Evolutionary conservation across 495 filamentous ascomycete genomes (phyloP), one percentile per base, ranked within the genome.

Genomic region (Talaromyces wortmannii): DNA sequence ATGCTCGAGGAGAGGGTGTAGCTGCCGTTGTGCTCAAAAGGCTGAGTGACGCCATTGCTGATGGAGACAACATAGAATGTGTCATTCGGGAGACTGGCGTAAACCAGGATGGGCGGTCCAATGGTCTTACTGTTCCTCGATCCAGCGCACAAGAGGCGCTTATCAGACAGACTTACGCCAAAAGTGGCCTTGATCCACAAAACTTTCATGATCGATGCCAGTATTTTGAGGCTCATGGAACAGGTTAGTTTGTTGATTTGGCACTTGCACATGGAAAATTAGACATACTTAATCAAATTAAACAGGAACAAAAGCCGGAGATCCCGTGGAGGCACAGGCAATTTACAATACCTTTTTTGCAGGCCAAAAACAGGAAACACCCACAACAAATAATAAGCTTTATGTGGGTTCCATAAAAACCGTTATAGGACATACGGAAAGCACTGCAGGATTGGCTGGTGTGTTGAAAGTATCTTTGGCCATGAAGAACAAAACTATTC

Each of bases 391-490:
- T 56, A 12, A 60, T 57, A 15, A 57, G 18, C n/a, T 79, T 23
- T 69, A 68, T 42, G 71, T 82, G 8, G 78, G 81, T 0, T 78
- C 74, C 0, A 68, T 81, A 30, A 82, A 81, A 53, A 78, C 78
- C 0, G 64, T 83, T 2, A 69, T 83, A 51, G 82, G 83, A n/a
- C 81, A 84, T 57, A 78, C 74, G 0, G 81, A 84, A 51, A 65
- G 63, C 12, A 43, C 53, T 2, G 71, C 68, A 0, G 67, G 64
- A 4, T 51, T 75, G 0, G 68, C 68, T 5, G 59, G 61, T 5
- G 13, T 73, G 1, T 33, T 71, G 8, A 65, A 66, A 43, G 52
- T 54, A 0, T 69, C 75, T 0, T 58, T 79, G n/a, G 71, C 75
- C 5, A 63, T 88, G 44, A 66, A 75, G 55, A 62, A 83, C 36